phyloP scores from a whole-genome alignment of 805 yeast genomes.

The Teunomyces barrocoloradensis region DNA sequence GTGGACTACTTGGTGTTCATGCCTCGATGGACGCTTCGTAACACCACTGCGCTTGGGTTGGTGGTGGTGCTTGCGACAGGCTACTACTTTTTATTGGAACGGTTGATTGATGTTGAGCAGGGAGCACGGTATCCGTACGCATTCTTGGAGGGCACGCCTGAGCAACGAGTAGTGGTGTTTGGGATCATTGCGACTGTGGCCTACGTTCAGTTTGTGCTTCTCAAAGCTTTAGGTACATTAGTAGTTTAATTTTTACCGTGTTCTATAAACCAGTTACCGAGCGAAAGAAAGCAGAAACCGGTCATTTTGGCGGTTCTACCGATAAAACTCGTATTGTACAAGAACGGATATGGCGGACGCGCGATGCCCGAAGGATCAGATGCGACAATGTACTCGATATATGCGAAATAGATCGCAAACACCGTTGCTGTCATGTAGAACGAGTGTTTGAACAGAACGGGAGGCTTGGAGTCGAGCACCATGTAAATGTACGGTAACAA shows the following conservation, averaged over 20 bases:
- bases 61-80: slow-evolving; percentile 39
- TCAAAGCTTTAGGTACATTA: slow-evolving; percentile 23
- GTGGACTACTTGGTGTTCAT: slow-evolving; percentile 55
- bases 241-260: slow-evolving; percentile 6
- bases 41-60: slow-evolving; percentile 36
- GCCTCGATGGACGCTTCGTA: slow-evolving; percentile 40
- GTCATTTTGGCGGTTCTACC: slow-evolving; percentile 11
- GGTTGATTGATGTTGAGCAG: slow-evolving; percentile 43
- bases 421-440: slow-evolving; percentile 1
- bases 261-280: slow-evolving; percentile 5
- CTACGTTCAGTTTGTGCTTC: slow-evolving; percentile 29
- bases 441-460: slow-evolving; percentile 1
- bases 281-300: slow-evolving; percentile 3
- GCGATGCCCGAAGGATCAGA: slow-evolving; percentile 6
- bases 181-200: slow-evolving; percentile 37
- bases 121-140: slow-evolving; percentile 65
- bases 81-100: slow-evolving; percentile 55
- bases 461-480: slow-evolving; percentile 6
- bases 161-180: slow-evolving; percentile 48
- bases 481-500: slow-evolving; percentile 23
- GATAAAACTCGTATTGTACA: slow-evolving; percentile 4
- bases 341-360: slow-evolving; percentile 19
- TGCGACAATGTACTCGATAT: slow-evolving; percentile 12
- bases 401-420: slow-evolving; percentile 14
- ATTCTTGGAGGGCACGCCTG: slow-evolving; percentile 51